These are phyloP conservation scores for Reutealis trisperma DNA, from an alignment of 345 rosid species.

Conservation along the genomic window DNA sequence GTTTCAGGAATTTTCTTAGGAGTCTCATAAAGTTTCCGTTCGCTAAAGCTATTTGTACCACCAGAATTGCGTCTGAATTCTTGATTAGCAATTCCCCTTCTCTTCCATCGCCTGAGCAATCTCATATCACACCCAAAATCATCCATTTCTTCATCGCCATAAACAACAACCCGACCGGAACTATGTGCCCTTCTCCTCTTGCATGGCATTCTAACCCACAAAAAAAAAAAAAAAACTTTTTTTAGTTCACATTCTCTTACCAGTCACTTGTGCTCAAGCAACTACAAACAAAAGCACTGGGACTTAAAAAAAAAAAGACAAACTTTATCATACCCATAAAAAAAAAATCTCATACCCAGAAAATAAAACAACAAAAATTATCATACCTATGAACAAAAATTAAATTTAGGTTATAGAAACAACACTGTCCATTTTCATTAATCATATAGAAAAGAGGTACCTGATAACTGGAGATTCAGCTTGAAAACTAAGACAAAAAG, in stretches of 20 bases:
- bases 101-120: slow-evolving; percentile 39
- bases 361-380: not conserved
- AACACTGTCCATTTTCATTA: too few species aligned
- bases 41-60: not conserved
- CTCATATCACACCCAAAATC: slow-evolving; percentile 6
- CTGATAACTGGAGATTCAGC: not conserved
- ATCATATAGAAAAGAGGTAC: not conserved
- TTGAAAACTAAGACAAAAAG: not conserved
- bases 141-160: not conserved
- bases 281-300: not conserved
- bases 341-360: not conserved
- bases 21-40: not conserved
- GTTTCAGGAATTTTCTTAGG: not conserved
- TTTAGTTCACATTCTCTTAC: not conserved
- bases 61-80: not conserved
- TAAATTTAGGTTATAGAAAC: too few species aligned
- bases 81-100: slow-evolving; percentile 24
- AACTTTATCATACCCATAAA: too few species aligned
- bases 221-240: not conserved
- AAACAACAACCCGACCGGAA: not conserved
- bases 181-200: not conserved
- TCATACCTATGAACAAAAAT: too few species aligned
- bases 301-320: too few species aligned
- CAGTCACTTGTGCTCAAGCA: not conserved
- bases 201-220: slow-evolving; percentile 2